Percentiles rank a stretch among this genome's conserved stretches.
Evolutionary conservation across 2,329 filamentous ascomycete genomes (phyloP).

Genomic region (Neodidymelliopsis sp.): DNA sequence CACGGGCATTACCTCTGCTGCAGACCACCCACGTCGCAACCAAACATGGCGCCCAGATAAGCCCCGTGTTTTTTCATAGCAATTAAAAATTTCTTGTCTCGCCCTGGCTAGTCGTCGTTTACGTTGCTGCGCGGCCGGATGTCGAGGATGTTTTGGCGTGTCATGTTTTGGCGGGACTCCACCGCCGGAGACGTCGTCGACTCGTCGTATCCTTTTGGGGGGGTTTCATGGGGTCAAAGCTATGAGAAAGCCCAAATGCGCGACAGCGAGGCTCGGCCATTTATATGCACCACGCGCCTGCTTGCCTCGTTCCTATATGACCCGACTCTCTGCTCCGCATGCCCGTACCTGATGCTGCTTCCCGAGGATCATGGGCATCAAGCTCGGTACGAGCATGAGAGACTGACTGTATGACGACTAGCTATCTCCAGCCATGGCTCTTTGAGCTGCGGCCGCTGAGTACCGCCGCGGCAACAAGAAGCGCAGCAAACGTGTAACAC

Average conservation of each 20-base stretch:
- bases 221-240: constrained; percentile 29
- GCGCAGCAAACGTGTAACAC: too few species aligned
- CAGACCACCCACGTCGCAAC: constrained; percentile 25
- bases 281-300: constrained; percentile 32
- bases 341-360: constrained; percentile 26
- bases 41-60: constrained; percentile 38
- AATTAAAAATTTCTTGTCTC: constrained; percentile 36
- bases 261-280: constrained; percentile 28
- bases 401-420: too few species aligned
- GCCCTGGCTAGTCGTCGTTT: constrained; percentile 25
- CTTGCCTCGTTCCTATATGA: constrained; percentile 32
- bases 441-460: too few species aligned
- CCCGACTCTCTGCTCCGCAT: constrained; percentile 34
- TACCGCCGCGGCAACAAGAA: too few species aligned
- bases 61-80: constrained; percentile 31
- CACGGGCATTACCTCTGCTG: constrained; percentile 31
- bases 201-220: too few species aligned
- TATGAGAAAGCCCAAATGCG: constrained; percentile 22
- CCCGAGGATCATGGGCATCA: constrained; percentile 31
- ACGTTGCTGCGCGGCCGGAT: constrained; percentile 36
- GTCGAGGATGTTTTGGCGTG: constrained; percentile 19
- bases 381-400: constrained; percentile 4
- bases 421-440: too few species aligned
- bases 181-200: constrained; percentile 22
- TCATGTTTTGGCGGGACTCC: constrained; percentile 24